Base-by-base conservation (phyloP, 257 asterid genomes). In the Misopates orontium region DNA sequence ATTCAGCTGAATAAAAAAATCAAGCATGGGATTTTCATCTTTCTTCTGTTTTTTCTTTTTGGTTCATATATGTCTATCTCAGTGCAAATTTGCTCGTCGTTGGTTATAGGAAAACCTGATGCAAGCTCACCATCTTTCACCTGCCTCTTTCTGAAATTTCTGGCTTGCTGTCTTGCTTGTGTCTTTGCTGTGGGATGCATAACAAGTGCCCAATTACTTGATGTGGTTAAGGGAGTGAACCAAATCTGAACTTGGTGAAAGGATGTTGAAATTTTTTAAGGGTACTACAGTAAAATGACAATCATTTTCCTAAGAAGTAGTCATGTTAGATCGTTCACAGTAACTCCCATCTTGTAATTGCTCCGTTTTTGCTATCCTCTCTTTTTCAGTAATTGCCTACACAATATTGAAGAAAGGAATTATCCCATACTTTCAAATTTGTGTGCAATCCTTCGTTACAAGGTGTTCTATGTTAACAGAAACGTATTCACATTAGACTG, bases 391-490 rank as follows among this genome's bases (percentile, higher is more conserved):
- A 23, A 58, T 53, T 17, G 24, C 17, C 1, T 68, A 45, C 24
- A 12, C 25, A 8, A 17, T 48, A 20, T n/a, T 13, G 32, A 69
- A 53, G 22, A 62, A 21, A 61, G 21, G 40, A 25, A 49, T 45
- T 51, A 40, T 42, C 62, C 44, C 57, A 19, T 55, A 40, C 56
- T 57, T 25, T 45, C 56, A 71, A 57, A 54, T 24, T 23, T 47
- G 58, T 31, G 60, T 22, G 25, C 12, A 19, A 28, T 56, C 17
- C 41, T 68, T 58, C 56, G 62, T 23, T 40, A 45, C 42, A 42
- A 70, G 41, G 61, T 53, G 57, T 25, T 42, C 7, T 58, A 24
- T 49, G 63, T 63, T 62, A 49, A 22, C 48, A 18, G 63, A 45
- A 31, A 31, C 62, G 56, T 19, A 21, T 24, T 52, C 60, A 14